phyloP scores from a whole-genome alignment of 2,329 filamentous ascomycete genomes.

The Penicillium sp. region DNA sequence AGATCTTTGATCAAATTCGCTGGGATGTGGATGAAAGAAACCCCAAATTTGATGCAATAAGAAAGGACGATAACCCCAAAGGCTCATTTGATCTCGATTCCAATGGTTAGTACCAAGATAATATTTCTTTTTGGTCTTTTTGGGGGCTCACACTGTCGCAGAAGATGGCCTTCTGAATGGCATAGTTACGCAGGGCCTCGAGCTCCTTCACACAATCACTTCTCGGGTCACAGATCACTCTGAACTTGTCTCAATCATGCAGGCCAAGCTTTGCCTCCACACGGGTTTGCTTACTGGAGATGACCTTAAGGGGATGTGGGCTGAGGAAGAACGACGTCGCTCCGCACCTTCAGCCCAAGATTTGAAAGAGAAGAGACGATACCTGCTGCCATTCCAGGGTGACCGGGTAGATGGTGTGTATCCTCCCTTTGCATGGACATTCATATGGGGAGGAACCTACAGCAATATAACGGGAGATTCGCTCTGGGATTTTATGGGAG shows the following conservation, averaged over 20 bases:
- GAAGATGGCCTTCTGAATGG: no score
- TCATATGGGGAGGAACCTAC: not conserved
- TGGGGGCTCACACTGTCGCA: no score
- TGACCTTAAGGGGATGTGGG: not conserved
- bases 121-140: not conserved
- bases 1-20: slow-evolving; percentile 4
- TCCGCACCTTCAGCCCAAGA: not conserved
- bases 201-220: not conserved
- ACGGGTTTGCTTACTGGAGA: not conserved
- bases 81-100: not conserved
- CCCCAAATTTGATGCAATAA: slow-evolving; percentile 8
- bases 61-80: not conserved
- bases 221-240: not conserved
- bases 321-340: not conserved
- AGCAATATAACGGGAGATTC: not conserved
- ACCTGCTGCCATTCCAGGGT: slow-evolving; percentile 8
- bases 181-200: not conserved
- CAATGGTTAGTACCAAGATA: not conserved
- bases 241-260: slow-evolving; percentile 2
- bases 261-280: not conserved
- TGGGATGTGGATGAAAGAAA: slow-evolving; percentile 13
- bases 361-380: not conserved
- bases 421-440: not conserved
- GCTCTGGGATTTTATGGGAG: not conserved
- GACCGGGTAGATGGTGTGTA: not conserved